A percentile compares a stretch with the other conserved stretches of the same genome.
phyloP scores from a whole-genome alignment of 108 stramenopile species.

The Epithemia pelagica region DNA sequence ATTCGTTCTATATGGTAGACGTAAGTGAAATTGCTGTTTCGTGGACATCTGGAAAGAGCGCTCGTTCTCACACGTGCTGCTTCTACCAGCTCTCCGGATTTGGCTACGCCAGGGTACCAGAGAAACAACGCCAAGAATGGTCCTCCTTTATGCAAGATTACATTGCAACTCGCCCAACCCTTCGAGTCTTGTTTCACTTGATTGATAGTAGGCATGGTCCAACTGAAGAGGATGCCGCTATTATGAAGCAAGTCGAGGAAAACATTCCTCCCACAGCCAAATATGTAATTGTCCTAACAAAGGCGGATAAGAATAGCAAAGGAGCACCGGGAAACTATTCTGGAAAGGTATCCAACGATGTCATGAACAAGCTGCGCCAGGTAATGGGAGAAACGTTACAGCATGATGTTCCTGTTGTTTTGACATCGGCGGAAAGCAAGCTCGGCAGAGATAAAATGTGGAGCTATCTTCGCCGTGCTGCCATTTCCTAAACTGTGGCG shows the following conservation, averaged over 20 bases:
- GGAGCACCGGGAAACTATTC: conserved; percentile 34
- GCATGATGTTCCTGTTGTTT: conserved; percentile 61
- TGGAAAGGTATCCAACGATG: conserved; percentile 59
- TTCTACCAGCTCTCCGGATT: conserved; percentile 67
- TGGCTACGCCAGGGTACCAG: conserved; percentile 91
- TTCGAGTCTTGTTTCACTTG: conserved; percentile 86
- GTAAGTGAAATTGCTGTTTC: not conserved
- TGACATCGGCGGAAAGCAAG: conserved; percentile 78
- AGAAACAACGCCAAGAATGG: conserved; percentile 77
- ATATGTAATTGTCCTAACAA: conserved; percentile 90
- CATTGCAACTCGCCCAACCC: conserved; percentile 48
- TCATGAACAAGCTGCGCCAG: conserved; percentile 49
- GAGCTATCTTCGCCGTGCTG: conserved; percentile 64
- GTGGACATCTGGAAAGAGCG: too few species aligned
- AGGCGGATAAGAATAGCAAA: conserved; percentile 91
- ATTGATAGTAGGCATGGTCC: conserved; percentile 90
- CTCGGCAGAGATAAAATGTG: conserved; percentile 82
- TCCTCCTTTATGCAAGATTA: conserved; percentile 72
- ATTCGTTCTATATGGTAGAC: conserved; percentile 90
- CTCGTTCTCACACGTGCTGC: too few species aligned
- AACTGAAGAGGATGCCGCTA: conserved; percentile 81
- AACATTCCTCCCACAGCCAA: conserved; percentile 31
- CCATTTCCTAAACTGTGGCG: too few species aligned
- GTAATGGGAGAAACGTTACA: conserved; percentile 65
- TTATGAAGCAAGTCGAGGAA: conserved; percentile 76